Conservation (phyloP, 441 rosid genomes). For the Gossypium trilobum region DNA sequence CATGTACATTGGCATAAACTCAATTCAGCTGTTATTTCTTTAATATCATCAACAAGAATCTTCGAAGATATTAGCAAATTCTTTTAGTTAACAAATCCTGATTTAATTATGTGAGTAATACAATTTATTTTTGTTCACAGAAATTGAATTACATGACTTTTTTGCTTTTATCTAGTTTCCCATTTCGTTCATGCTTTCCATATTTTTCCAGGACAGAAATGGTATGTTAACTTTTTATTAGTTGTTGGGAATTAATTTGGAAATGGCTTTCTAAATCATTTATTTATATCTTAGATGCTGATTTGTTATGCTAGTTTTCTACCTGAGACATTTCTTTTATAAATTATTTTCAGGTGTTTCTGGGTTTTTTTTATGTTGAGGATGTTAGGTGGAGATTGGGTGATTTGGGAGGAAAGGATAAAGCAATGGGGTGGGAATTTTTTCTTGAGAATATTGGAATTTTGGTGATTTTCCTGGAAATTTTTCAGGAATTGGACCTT, state of each 20-base stretch:
- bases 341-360: slow-evolving; percentile 6
- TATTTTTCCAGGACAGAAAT: slow-evolving; percentile 10
- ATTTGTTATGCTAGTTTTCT: slow-evolving; percentile 3
- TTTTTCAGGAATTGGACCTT: slow-evolving; percentile 8
- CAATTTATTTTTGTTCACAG: slow-evolving; percentile 17
- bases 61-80: slow-evolving; percentile 9
- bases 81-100: slow-evolving; percentile 22
- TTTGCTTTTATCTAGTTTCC: slow-evolving; percentile 14
- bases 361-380: slow-evolving; percentile 10
- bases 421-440: slow-evolving; percentile 22
- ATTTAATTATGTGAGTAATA: slow-evolving; percentile 22
- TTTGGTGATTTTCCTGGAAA: slow-evolving; percentile 2
- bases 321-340: not conserved
- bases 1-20: slow-evolving; percentile 15
- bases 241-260: slow-evolving; percentile 24
- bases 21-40: slow-evolving; percentile 13
- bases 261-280: slow-evolving; percentile 25
- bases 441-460: not conserved
- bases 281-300: slow-evolving; percentile 27
- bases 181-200: slow-evolving; percentile 15
- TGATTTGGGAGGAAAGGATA: slow-evolving; percentile 8
- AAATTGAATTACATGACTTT: not conserved
- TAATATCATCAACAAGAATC: slow-evolving; percentile 23
- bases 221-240: slow-evolving; percentile 13
- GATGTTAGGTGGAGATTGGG: slow-evolving; percentile 19